phyloP scores from a whole-genome alignment of 768 basidiomycete species.

The Butyriboletus loyo region DNA sequence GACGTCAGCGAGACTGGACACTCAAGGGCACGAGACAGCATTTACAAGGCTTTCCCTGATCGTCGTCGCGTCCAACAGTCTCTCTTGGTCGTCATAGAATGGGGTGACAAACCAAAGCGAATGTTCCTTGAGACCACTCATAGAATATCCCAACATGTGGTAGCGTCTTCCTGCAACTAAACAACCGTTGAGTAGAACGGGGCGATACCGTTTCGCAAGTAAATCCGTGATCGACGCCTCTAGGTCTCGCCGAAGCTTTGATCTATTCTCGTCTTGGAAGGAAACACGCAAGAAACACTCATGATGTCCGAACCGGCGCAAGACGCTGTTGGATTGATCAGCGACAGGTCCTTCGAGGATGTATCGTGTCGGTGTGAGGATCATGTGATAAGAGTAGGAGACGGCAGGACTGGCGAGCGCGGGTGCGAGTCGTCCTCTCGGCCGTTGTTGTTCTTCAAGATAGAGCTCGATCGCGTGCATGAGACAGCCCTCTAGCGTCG shows the following conservation, averaged over 20 bases:
- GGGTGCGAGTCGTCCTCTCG: slow-evolving; percentile 23
- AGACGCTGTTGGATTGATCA: slow-evolving; percentile 38
- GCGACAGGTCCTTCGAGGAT: slow-evolving; percentile 39
- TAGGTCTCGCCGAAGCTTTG: slow-evolving; percentile 34
- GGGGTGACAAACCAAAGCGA: slow-evolving; percentile 48
- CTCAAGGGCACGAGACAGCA: not conserved
- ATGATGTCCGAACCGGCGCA: slow-evolving; percentile 36
- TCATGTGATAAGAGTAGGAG: slow-evolving; percentile 36
- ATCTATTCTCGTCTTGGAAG: slow-evolving; percentile 46
- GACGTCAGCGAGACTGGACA: not conserved
- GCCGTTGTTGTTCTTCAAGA: slow-evolving; percentile 23
- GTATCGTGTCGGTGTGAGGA: slow-evolving; percentile 39
- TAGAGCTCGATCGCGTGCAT: slow-evolving; percentile 16
- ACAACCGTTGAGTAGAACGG: slow-evolving; percentile 33
- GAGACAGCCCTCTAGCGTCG: slow-evolving; percentile 17
- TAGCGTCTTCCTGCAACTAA: slow-evolving; percentile 43
- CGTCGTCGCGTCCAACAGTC: slow-evolving; percentile 17
- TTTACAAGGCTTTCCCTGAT: slow-evolving; percentile 38
- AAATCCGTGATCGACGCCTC: slow-evolving; percentile 31
- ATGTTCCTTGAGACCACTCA: slow-evolving; percentile 50
- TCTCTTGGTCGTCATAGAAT: slow-evolving; percentile 33
- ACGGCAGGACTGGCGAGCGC: slow-evolving; percentile 17
- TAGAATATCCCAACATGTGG: slow-evolving; percentile 50
- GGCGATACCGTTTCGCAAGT: slow-evolving; percentile 34
- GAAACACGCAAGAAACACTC: slow-evolving; percentile 48